Percentiles rank a stretch among this genome's conserved stretches.
Conservation (phyloP, 2,329 filamentous ascomycete species). For the Tolypocladium sp. region DNA sequence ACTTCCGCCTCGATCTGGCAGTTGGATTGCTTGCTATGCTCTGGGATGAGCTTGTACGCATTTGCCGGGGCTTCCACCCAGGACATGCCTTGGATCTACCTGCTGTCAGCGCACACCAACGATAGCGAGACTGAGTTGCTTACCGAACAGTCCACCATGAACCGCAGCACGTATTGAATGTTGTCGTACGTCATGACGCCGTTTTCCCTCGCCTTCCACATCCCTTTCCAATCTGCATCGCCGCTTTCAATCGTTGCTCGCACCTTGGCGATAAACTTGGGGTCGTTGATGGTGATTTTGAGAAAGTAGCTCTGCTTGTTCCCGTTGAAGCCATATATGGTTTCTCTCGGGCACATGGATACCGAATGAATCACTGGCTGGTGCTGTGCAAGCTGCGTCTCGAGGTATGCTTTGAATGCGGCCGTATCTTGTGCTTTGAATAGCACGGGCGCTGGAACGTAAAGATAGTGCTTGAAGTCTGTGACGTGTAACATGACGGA, state of each 20-base stretch:
- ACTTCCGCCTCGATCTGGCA: slow-evolving; percentile 93
- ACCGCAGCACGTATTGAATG: slow-evolving; percentile 87
- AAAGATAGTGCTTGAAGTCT: slow-evolving; percentile 93
- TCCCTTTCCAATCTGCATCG: slow-evolving; percentile 76
- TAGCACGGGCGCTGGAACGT: slow-evolving; percentile 75
- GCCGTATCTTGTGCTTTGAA: slow-evolving; percentile 74
- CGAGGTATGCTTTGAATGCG: slow-evolving; percentile 70
- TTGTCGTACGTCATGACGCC: slow-evolving; percentile 90
- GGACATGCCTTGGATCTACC: slow-evolving; percentile 81
- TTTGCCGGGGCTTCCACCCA: slow-evolving; percentile 82
- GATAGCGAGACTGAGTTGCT: slow-evolving; percentile 6
- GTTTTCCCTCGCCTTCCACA: slow-evolving; percentile 65
- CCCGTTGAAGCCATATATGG: slow-evolving; percentile 88
- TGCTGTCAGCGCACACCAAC: slow-evolving; percentile 8
- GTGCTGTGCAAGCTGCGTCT: slow-evolving; percentile 66
- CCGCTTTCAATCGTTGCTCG: slow-evolving; percentile 67
- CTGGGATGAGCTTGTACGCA: slow-evolving; percentile 62
- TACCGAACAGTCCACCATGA: slow-evolving; percentile 95
- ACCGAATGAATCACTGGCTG: slow-evolving; percentile 71
- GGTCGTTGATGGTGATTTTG: slow-evolving; percentile 87
- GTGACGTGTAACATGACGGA: slow-evolving; percentile 93
- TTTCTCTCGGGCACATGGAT: slow-evolving; percentile 74
- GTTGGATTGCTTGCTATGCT: slow-evolving; percentile 68
- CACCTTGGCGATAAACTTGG: slow-evolving; percentile 70
- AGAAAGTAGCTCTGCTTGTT: slow-evolving; percentile 87